Evolutionary conservation across 345 rosid species (phyloP).

Genomic region (Ailanthus altissimus): DNA sequence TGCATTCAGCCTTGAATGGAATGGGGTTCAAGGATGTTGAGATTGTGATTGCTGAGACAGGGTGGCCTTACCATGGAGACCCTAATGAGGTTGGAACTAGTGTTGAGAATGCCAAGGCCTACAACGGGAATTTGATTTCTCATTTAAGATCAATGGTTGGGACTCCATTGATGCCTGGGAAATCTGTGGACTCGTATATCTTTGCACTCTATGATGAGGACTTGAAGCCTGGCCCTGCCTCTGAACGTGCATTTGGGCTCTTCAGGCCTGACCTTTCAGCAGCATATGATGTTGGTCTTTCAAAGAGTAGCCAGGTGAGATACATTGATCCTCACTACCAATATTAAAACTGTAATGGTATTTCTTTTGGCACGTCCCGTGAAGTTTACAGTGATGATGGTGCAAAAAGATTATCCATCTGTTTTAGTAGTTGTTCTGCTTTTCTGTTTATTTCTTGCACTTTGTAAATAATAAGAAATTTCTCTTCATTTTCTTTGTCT

Average conservation of each 20-base stretch:
- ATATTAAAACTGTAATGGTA: not conserved
- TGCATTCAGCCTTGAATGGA: conserved; percentile 72
- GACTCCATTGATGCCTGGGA: conserved; percentile 94
- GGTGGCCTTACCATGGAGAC: conserved; percentile 87
- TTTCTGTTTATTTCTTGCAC: not conserved
- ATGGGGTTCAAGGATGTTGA: conserved; percentile 76
- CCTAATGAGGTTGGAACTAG: conserved; percentile 72
- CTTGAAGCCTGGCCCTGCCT: conserved; percentile 73
- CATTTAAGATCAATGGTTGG: conserved; percentile 81
- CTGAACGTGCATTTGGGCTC: conserved; percentile 82
- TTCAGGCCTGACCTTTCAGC: conserved; percentile 72
- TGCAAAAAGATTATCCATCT: not conserved
- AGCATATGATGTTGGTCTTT: conserved; percentile 67
- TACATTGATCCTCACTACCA: not conserved
- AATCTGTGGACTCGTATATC: conserved; percentile 84
- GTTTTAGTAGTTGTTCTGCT: not conserved
- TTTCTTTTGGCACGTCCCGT: too few species aligned
- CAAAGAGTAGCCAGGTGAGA: conserved; percentile 71
- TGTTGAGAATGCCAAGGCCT: conserved; percentile 86
- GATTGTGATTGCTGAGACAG: conserved; percentile 89
- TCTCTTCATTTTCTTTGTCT: not conserved
- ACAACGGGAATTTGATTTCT: conserved; percentile 79
- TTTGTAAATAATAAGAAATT: not conserved
- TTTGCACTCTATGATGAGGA: conserved; percentile 91
- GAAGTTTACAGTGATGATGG: not conserved